phyloP scores from a whole-genome alignment of 257 asterid genomes.

The Nicotiana attenuata region DNA sequence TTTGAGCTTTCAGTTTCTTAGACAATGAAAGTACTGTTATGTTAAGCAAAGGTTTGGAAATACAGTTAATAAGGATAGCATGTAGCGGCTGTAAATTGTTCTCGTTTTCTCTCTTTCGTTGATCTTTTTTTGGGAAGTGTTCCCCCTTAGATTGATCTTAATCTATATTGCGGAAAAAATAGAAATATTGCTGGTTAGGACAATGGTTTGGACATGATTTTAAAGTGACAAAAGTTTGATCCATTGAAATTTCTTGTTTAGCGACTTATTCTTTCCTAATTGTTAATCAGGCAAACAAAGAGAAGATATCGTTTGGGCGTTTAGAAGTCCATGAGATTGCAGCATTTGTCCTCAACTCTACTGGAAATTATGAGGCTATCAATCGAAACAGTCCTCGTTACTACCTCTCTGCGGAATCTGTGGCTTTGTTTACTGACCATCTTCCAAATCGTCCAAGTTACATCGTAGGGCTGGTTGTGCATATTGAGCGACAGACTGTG shows the following conservation, averaged over 20 bases:
- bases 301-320: slow-evolving; percentile 76
- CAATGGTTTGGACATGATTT: background rate
- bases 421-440: slow-evolving; percentile 71
- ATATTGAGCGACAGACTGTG: slow-evolving; percentile 65
- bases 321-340: slow-evolving; percentile 87
- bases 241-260: background rate
- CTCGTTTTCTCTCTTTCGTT: background rate
- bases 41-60: background rate
- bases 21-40: background rate
- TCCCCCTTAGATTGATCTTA: background rate
- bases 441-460: slow-evolving; percentile 67
- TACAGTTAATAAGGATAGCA: no score
- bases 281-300: slow-evolving; percentile 71
- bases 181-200: background rate
- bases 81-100: background rate
- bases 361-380: slow-evolving; percentile 80
- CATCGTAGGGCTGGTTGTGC: slow-evolving; percentile 89
- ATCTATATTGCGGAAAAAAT: background rate
- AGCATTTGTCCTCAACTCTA: slow-evolving; percentile 77
- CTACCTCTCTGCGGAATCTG: slow-evolving; percentile 86
- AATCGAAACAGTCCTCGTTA: slow-evolving; percentile 68
- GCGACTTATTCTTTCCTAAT: background rate
- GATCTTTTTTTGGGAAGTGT: background rate
- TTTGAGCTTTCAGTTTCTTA: background rate
- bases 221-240: background rate